Evolutionary conservation across 108 stramenopile genomes (phyloP), one percentile per base, ranked within the genome.

Genomic region (Skeletonema grethae): DNA sequence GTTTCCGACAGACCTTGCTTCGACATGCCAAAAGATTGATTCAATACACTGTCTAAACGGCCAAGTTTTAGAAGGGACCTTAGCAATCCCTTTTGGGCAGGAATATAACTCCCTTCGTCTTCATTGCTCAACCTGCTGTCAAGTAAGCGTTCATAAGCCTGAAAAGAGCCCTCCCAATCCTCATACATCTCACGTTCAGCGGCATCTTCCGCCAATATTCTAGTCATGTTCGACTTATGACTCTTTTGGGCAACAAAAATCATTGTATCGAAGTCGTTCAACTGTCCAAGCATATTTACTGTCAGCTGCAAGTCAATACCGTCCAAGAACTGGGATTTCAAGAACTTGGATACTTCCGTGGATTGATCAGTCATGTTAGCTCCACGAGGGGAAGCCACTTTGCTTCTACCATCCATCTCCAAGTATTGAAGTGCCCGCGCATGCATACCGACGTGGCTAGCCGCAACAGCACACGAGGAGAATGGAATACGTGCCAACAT

Each of bases 251-350:
- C 64, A 16, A 96, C 57, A 32, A 84, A 76, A 15, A 73, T 66
- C 88, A 94, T 86, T 10, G 92, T 89, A 68, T 92, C 90, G 61
- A 80, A 88, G 77, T 96, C 95, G 43, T 84, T 80, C 25, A 96
- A 73, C 22, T 82, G 65, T 12, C 86, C 85, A 3, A 94, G 65
- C 25, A 94, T 61, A 1, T 69, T 67, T 61, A 85, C 89, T 57
- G 86, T 69, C 4, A 81, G 57, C n/a, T 76, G 57, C 20, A 73
- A 57, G 41, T 88, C 84, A 18, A 77, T 70, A 15, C 75, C 84
- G 57, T 73, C 65, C 20, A 75, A 22, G 36, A 64, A 58, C n/a
- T 70, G 43, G 53, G 74, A 70, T 32, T 28, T 64, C 67, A 77
- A 53, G 66, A 73, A 73, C 75, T 80, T 66, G 20, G 65, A 29